Percentiles rank a stretch among this genome's conserved stretches.
Evolutionary conservation across 1,284 basidiomycete genomes (phyloP).

Genomic region (Cerrena zonata): DNA sequence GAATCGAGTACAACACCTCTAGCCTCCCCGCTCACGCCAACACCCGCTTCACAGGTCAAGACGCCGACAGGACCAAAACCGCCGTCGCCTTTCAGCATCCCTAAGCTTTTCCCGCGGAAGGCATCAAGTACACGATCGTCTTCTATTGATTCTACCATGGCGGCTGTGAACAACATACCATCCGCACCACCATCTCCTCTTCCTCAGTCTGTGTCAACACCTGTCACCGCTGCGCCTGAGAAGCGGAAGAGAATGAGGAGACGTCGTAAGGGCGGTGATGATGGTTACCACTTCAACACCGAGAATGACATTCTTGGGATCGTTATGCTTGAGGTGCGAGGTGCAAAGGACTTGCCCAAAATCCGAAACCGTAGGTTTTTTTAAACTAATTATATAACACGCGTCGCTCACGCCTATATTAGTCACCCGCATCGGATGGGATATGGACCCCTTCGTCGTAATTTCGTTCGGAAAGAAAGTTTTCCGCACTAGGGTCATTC

Average conservation of each 20-base stretch:
- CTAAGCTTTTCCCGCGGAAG: constrained; percentile 35
- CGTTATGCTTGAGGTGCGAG: constrained; percentile 71
- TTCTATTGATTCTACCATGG: constrained; percentile 26
- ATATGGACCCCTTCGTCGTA: constrained; percentile 97
- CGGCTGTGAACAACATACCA: constrained; percentile 6
- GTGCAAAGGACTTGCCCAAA: constrained; percentile 79
- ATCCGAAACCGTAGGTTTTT: constrained; percentile 55
- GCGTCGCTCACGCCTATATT: background rate
- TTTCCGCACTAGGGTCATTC: constrained; percentile 86
- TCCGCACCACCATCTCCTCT: constrained; percentile 6
- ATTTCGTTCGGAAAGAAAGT: constrained; percentile 96
- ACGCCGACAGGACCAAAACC: constrained; percentile 22
- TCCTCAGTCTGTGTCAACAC: constrained; percentile 10
- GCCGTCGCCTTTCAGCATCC: constrained; percentile 27
- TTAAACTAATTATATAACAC: background rate
- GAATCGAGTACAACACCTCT: background rate
- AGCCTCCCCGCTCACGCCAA: constrained; percentile 5
- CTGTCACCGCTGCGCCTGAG: constrained; percentile 13
- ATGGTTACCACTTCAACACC: constrained; percentile 62
- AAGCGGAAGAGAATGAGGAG: constrained; percentile 22
- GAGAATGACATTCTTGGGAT: constrained; percentile 84
- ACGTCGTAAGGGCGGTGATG: constrained; percentile 29
- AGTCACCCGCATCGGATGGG: constrained; percentile 84
- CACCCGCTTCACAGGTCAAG: constrained; percentile 14
- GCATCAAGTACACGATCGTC: constrained; percentile 27